Evolutionary conservation across 257 asterid genomes (phyloP), one percentile per base, ranked within the genome.

Genomic region (Petunia secreta): DNA sequence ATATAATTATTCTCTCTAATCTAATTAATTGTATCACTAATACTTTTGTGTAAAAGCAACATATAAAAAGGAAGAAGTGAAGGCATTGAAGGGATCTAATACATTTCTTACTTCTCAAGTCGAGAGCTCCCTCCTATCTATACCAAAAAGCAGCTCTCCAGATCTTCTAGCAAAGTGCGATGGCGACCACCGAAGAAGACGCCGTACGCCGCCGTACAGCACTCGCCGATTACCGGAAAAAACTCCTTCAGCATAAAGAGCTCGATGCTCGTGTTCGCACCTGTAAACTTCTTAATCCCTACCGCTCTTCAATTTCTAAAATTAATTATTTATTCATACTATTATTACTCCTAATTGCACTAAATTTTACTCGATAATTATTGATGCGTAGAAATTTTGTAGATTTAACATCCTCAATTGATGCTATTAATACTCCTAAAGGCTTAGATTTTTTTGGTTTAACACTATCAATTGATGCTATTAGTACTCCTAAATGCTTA

Each of bases 251-350:
- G 75, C 95, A 92, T 68, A 92, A 90, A 58, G 97, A 92, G 53
- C 92, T 89, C 77, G 97, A 90, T 78, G 89, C 91, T 77, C 93
- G 95, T 75, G 92, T 92, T 85, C 93, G 95, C 80, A 81, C 93
- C 66, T 92, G 94, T 91, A 63, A 16, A 13, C 4, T 50, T 73
- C 78, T n/a, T n/a, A n/a, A n/a, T n/a, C n/a, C n/a, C n/a, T 59
- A 11, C 3, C 50, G 11, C 54, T 37, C 83, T n/a, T n/a, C n/a
- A n/a, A n/a, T n/a, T 79, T 77, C 77, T 40, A 83, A 88, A 82
- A n/a, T n/a, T n/a, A n/a, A n/a, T n/a, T n/a, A n/a, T n/a, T n/a
- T n/a, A n/a, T n/a, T n/a, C n/a, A n/a, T n/a, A n/a, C n/a, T n/a
- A n/a, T n/a, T n/a, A n/a, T n/a, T n/a, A n/a, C n/a, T n/a, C n/a